These are phyloP conservation scores for Candida sakaeoensis DNA, from an alignment of 805 yeast species.

Conservation along the genomic window DNA sequence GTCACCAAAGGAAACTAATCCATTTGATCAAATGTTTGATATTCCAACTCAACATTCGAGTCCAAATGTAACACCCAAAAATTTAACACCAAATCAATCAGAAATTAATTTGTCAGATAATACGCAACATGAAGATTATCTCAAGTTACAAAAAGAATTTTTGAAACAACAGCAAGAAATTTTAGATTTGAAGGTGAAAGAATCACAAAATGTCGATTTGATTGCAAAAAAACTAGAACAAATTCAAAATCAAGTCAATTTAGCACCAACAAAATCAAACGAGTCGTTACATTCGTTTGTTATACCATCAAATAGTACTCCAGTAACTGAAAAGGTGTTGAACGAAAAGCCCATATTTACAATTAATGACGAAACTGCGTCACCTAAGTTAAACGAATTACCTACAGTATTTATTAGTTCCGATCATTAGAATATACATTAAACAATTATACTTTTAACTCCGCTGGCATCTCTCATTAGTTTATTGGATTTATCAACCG, in stretches of 20 bases:
- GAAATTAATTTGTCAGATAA: slow-evolving; percentile 13
- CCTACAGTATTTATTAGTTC: slow-evolving; percentile 9
- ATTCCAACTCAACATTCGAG: slow-evolving; percentile 6
- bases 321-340: slow-evolving; percentile 4
- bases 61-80: slow-evolving; percentile 5
- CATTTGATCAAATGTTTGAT: slow-evolving; percentile 32
- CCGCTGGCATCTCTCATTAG: slow-evolving; percentile 10
- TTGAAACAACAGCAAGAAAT: slow-evolving; percentile 34
- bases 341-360: slow-evolving; percentile 7
- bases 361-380: slow-evolving; percentile 4
- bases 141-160: slow-evolving; percentile 34
- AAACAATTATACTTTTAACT: slow-evolving; percentile 5
- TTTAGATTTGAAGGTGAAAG: slow-evolving; percentile 5
- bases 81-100: slow-evolving; percentile 12
- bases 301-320: neutral
- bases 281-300: slow-evolving; percentile 11
- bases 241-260: slow-evolving; percentile 5
- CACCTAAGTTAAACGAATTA: slow-evolving; percentile 1
- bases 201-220: slow-evolving; percentile 6
- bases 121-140: slow-evolving; percentile 33
- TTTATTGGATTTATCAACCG: slow-evolving; percentile 6
- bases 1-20: slow-evolving; percentile 28
- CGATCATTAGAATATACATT: slow-evolving; percentile 6
- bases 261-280: slow-evolving; percentile 1
- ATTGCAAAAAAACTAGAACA: slow-evolving; percentile 4